A percentile compares a stretch with the other conserved stretches of the same genome.
Conservation (phyloP, 306 rosid genomes). For the Cucurbita argyrosperma region DNA sequence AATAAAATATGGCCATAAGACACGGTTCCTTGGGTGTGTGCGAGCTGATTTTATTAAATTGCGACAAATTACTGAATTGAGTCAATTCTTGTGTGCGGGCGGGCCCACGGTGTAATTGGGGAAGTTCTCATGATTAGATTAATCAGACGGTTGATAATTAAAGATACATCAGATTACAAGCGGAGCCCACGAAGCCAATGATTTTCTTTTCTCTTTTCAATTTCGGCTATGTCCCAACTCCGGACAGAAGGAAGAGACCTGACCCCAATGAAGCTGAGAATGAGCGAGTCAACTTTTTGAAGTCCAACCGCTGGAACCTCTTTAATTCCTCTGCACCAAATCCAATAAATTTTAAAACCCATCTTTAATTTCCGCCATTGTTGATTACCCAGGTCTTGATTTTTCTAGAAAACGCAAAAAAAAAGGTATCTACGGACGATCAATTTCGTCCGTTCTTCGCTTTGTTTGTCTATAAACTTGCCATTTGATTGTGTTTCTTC, state of each 20-base stretch:
- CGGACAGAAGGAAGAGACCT: not conserved
- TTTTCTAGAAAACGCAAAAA: slow-evolving; percentile 18
- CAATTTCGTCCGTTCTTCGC: not conserved
- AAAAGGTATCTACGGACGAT: not conserved
- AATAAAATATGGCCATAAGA: not conserved
- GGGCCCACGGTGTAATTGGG: not conserved
- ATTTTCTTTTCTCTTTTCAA: not conserved
- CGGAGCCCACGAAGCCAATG: slow-evolving; percentile 10
- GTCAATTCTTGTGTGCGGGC: not conserved
- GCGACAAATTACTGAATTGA: not conserved
- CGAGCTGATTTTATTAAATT: slow-evolving; percentile 24
- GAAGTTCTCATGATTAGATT: not conserved
- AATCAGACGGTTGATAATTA: not conserved
- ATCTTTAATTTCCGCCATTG: slow-evolving; percentile 5
- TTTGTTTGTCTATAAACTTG: not conserved
- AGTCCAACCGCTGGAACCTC: slow-evolving; percentile 39
- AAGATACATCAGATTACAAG: not conserved
- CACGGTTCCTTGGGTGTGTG: slow-evolving; percentile 21
- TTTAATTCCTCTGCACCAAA: slow-evolving; percentile 36
- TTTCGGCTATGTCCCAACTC: not conserved
- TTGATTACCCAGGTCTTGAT: slow-evolving; percentile 23
- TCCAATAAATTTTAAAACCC: slow-evolving; percentile 29
- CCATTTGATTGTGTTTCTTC: not conserved
- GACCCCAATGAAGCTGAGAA: not conserved
- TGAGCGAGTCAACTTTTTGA: slow-evolving; percentile 19